Evolutionary conservation across 306 rosid genomes (phyloP), one percentile per base, ranked within the genome.

Genomic region (Rosa persica): DNA sequence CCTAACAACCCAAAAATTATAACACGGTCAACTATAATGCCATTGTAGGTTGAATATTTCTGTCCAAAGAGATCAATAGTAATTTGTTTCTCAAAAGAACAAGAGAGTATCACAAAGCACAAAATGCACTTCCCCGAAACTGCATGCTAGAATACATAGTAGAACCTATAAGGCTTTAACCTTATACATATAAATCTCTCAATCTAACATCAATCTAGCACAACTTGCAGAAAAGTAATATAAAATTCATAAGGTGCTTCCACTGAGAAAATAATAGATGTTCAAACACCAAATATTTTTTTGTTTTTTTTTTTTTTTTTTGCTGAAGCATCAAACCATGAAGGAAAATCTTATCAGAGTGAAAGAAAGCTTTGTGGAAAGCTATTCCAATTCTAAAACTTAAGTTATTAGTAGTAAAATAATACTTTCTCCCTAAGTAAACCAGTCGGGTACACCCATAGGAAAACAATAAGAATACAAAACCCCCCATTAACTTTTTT

Each of bases 1-100:
- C 97, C 97, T 94, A 77, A 46, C 13, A 55, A 51, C 78, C 49
- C 65, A 83, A 40, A 75, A 55, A 46, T 23, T 27, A 36, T 8
- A 43, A 17, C 70, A 78, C 3, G 22, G 46, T 78, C 27, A 43
- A 16, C 75, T 13, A 27, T 70, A 55, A 7, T 52, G n/a, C 8
- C 43, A 64, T 64, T 64, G 27, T 39, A 1, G 16, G 15, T 38
- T 8, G 20, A 8, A 38, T 16, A 16, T 34, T 64, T 12, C 5
- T 27, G 47, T 16, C 25, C 13, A 36, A 17, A 36, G 34, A 15
- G 12, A 8, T 38, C 70, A 36, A 3, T 22, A 48, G 12, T 49
- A 20, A 38, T 10, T 12, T 12, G 30, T 73, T 38, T 19, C 25
- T 64, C 69, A 64, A 34, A 64, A 64, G 42, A 34, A 23, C 42